These are phyloP conservation scores for Amaranthus palmeri DNA, from an alignment of 148 eudicot species.

Conservation along the genomic window DNA sequence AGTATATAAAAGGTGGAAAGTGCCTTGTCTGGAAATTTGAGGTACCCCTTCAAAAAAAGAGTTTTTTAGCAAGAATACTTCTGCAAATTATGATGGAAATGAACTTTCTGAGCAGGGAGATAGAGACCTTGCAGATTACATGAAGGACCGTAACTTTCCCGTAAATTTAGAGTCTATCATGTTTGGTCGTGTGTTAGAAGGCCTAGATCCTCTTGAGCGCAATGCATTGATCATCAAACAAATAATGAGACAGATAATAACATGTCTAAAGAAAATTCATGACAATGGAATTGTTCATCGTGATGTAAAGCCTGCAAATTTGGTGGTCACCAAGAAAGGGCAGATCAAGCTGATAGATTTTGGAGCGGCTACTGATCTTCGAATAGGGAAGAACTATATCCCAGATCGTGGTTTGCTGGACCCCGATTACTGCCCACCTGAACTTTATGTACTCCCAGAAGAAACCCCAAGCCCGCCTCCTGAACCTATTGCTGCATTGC, in stretches of 20 bases:
- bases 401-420: slow-evolving; percentile 79
- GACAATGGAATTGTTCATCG: slow-evolving; percentile 88
- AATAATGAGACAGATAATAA: slow-evolving; percentile 88
- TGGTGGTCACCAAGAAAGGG: slow-evolving; percentile 91
- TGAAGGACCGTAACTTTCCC: slow-evolving; percentile 77
- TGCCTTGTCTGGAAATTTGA: slow-evolving; percentile 99
- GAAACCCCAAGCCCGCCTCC: slow-evolving; percentile 99
- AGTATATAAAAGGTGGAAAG: slow-evolving; percentile 70
- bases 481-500: slow-evolving; percentile 88
- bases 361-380: slow-evolving; percentile 93
- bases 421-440: slow-evolving; percentile 97
- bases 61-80: background rate
- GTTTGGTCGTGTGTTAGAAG: slow-evolving; percentile 87
- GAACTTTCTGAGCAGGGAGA: slow-evolving; percentile 57
- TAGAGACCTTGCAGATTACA: slow-evolving; percentile 80
- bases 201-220: slow-evolving; percentile 58
- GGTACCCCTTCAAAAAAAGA: slow-evolving; percentile 31
- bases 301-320: slow-evolving; percentile 92
- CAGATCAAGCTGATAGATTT: slow-evolving; percentile 89
- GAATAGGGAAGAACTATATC: slow-evolving; percentile 87
- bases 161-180: slow-evolving; percentile 69
- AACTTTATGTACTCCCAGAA: slow-evolving; percentile 83
- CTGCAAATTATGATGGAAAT: background rate
- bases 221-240: slow-evolving; percentile 85
- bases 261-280: slow-evolving; percentile 84